Evolutionary conservation across 305 asterid genomes (phyloP), one percentile per base, ranked within the genome.

Genomic region (Solanum aculeatissimum): DNA sequence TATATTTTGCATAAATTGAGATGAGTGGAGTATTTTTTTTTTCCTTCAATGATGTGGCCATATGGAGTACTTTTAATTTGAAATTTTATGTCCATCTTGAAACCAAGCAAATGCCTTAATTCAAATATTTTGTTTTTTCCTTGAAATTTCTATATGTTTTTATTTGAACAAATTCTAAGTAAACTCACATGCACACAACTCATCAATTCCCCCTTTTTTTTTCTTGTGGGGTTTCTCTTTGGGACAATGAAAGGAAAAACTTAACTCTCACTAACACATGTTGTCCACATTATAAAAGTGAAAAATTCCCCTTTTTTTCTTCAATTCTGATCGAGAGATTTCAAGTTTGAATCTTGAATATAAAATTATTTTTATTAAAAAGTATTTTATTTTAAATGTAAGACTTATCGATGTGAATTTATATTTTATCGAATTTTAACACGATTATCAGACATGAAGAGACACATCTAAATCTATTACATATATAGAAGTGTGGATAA

Each of bases 111-210:
- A 82, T 45, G 63, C 21, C 63, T 18, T 9, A 27, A 40, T 49
- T 51, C 47, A 77, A 27, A 77, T 77, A n/a, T 77, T 77, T 49
- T 77, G 45, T 77, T 27, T 77, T 51, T 11, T 77, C 42, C 18
- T 51, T 35, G 72, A 84, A 78, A 47, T n/a, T 68, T 82, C 60
- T 68, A 51, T 53, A 82, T 84, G 12, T 69, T 38, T 65, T 68
- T 18, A 35, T 23, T 65, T 16, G 77, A 58, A 83, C 47, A 63
- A 83, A 81, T 68, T 23, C 74, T n/a, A 29, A 29, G 87, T 71
- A 80, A 53, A 25, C 40, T 72, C 90, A 88, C 89, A 80, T 91
- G 91, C 88, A 66, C 87, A 83, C 88, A 86, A 86, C 92, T 89
- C 91, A 86, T 77, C 86, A 84, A 18, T 81, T 38, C 81, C 83